Base-by-base conservation (phyloP, 495 filamentous ascomycete genomes). In the Extremus antarcticus region DNA sequence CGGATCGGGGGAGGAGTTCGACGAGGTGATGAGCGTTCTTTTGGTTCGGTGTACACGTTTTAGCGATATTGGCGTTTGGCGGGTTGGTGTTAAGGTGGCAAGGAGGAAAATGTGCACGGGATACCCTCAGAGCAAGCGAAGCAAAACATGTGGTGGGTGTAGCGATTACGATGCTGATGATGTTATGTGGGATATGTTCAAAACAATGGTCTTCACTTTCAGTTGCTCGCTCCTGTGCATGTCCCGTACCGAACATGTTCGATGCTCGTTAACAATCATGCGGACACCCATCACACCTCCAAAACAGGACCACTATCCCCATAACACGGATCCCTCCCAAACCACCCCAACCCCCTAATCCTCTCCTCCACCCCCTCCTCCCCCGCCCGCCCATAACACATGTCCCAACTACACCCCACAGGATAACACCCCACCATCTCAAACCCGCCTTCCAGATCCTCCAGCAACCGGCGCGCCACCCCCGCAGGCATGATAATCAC, bases 361-460 rank as follows among this genome's bases (percentile, higher is more conserved):
- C 55, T 53, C 49, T 66, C 46, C 11, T 56, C 43, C 47, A 59
- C 51, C 16, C 51, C 51, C 48, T 64, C 61, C 56, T 66, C 66
- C 4, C 63, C 55, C 22, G 47, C 22, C 53, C 68, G 68, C 21
- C 84, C 82, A 70, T 85, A 87, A 57, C 82, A 86, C 81, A 86
- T 84, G 65, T 85, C 81, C 78, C 80, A 86, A 24, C 68, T 61
- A 47, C 74, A 76, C 1, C 73, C 73, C 40, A 54, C 68, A 9
- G 80, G 81, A 72, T 86, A 87, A 46, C 73, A 74, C 11, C 82
- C 83, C 7, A 88, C 76, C 80, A 86, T 87, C 56, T 73, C 66
- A 65, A 88, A 86, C 2, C 63, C 71, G 38, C 71, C 66, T 23
- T 69, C 70, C 24, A 76, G 47, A 63, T 86, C 79, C 50, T 79